Percentiles rank a stretch among this genome's conserved stretches.
Conservation (phyloP, 306 rosid genomes). For the Begonia fuchsioides region DNA sequence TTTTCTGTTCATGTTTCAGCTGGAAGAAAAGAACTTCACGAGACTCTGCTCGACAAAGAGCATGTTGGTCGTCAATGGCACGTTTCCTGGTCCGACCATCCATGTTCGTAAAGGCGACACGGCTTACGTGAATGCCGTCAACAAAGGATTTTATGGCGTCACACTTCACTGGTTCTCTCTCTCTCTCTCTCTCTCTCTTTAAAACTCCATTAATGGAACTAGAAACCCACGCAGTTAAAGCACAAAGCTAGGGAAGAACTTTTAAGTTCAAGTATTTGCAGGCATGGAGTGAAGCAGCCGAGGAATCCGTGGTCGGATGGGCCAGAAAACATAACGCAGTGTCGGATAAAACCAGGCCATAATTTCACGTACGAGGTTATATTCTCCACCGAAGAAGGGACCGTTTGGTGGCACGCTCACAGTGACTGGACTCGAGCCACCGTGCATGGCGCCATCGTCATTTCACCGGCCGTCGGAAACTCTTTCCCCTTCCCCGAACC, state of each 20-base stretch:
- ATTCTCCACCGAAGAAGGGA: constrained; percentile 26
- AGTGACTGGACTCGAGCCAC: constrained; percentile 28
- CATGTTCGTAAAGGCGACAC: constrained; percentile 19
- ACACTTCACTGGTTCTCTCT: constrained; percentile 20
- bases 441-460: constrained; percentile 18
- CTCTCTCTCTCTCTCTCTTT: too few relatives aligned
- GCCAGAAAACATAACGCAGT: constrained; percentile 25
- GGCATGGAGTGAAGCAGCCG: constrained; percentile 30
- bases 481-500: constrained; percentile 17
- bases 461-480: constrained; percentile 1
- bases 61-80: constrained; percentile 14
- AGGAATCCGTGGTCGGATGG: constrained; percentile 34
- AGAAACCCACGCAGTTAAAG: too few relatives aligned
- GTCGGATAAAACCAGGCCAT: constrained; percentile 16
- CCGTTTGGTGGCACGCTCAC: constrained; percentile 37
- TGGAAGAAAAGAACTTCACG: constrained; percentile 10
- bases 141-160: constrained; percentile 15
- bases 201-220: too few relatives aligned
- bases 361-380: constrained; percentile 17
- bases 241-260: too few relatives aligned
- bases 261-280: not conserved
- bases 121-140: constrained; percentile 13
- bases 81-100: constrained; percentile 23
- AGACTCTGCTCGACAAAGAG: constrained; percentile 17
- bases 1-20: constrained; percentile 2